Evolutionary conservation across 106 monocot genomes (phyloP).

Genomic region (Hemerocallis citrina): DNA sequence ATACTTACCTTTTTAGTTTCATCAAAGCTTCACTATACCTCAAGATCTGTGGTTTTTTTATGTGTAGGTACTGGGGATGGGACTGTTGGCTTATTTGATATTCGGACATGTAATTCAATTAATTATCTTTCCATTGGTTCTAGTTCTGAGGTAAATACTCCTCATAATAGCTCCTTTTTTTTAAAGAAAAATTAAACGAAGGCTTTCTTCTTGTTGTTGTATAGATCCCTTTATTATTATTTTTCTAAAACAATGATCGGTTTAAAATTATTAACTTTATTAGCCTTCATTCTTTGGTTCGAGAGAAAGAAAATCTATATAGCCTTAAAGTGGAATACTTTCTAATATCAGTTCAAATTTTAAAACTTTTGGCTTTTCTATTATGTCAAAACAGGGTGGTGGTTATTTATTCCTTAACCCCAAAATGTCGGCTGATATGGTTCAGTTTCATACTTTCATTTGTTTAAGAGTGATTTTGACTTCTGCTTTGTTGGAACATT

Average conservation of each 20-base stretch:
- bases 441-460: not conserved
- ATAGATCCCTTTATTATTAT: too few species aligned
- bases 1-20: not conserved
- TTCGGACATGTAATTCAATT: constrained; percentile 53
- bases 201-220: too few species aligned
- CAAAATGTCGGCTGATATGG: not conserved
- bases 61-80: constrained; percentile 76
- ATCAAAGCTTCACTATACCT: not conserved
- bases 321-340: not conserved
- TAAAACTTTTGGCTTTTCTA: not conserved
- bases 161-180: too few species aligned
- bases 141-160: constrained; percentile 40
- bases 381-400: not conserved
- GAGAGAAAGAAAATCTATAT: not conserved
- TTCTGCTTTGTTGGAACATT: not conserved
- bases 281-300: not conserved
- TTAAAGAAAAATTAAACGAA: too few species aligned
- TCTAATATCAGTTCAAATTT: not conserved
- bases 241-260: not conserved
- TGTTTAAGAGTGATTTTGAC: not conserved
- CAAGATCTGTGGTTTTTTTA: not conserved
- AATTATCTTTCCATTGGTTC: constrained; percentile 71
- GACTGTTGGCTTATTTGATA: constrained; percentile 70
- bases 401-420: not conserved
- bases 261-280: not conserved